Evolutionary conservation across 176 grass and related monocot genomes (phyloP).

Genomic region (Eleusine indica): DNA sequence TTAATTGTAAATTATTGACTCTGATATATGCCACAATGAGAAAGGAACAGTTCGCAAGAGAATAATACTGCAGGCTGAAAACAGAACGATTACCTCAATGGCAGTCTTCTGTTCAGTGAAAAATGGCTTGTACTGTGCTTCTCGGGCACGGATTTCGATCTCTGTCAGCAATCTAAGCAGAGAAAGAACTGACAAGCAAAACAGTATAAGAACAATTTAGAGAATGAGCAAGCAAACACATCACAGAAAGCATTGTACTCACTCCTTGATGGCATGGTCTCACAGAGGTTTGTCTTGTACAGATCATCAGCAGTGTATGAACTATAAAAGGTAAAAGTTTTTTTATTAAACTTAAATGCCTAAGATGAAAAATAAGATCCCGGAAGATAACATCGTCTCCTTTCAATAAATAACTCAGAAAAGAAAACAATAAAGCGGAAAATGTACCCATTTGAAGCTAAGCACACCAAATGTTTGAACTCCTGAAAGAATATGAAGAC

Average conservation of each 20-base stretch:
- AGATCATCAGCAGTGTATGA: constrained; percentile 14
- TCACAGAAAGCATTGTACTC: constrained; percentile 24
- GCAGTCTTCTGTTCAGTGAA: not conserved
- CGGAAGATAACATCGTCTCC: not conserved
- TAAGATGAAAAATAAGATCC: not conserved
- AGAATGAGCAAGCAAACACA: constrained; percentile 23
- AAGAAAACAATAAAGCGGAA: not conserved
- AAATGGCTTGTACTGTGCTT: not conserved
- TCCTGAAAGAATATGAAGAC: constrained; percentile 37
- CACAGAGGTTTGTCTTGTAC: constrained; percentile 20
- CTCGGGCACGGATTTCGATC: constrained; percentile 11
- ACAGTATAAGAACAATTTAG: not conserved
- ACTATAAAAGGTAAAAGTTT: constrained; percentile 3
- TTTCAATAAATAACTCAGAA: not conserved
- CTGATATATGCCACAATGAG: not conserved
- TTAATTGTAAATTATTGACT: constrained; percentile 5
- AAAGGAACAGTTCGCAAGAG: no score
- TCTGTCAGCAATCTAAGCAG: constrained; percentile 42
- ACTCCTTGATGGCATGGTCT: constrained; percentile 23
- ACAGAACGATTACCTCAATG: not conserved
- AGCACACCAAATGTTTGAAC: constrained; percentile 19
- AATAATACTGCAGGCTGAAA: not conserved
- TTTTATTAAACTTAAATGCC: not conserved
- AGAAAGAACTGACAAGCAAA: constrained; percentile 40
- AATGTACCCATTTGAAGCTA: constrained; percentile 32